Evolutionary conservation across 331 rosid species (phyloP), one percentile per base, ranked within the genome.

Genomic region (Quercus lobata): DNA sequence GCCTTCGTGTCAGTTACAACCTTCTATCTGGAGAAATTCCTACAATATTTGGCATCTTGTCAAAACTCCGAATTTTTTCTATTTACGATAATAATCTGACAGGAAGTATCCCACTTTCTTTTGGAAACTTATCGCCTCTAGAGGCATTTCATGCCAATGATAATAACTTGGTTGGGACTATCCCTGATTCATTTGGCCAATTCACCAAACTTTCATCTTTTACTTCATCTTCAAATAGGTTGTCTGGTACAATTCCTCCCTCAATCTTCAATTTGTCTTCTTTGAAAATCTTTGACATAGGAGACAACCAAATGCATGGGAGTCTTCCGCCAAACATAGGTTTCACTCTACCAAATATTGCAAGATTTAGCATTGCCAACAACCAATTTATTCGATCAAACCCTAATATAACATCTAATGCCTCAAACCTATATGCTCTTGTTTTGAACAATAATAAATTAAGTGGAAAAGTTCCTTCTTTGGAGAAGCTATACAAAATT

Each of bases 321-420:
- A 82, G 80, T 4, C 1, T 79, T 37, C 72, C 55, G 0, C 24
- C 27, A 44, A 76, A 79, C 27, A 53, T 79, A 1, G 82, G 78
- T 14, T 24, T 19, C 5, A 46, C 77, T 58, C 37, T 70, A 8
- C 76, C 77, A 22, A 22, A 75, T 58, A 76, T 75, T 0, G 46
- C 57, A 34, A 0, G 1, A 41, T 75, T 81, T 27, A 30, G 7
- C n/a, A 72, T 83, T 4, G 75, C n/a, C 7, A 6, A 3, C 15
- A 82, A 78, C 63, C 14, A 70, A n/a, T 78, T 85, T 24, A 34
- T n/a, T 0, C 83, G 86, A 5, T 9, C 30, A 4, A n/a, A 78
- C 65, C 83, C 83, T 0, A 14, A 1, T 34, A 74, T 32, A 22
- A 5, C 72, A 5, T 71, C 66, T 7, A 57, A 76, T 30, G 79